Evolutionary conservation across 257 asterid species (phyloP).

Genomic region (Solanum piurae): DNA sequence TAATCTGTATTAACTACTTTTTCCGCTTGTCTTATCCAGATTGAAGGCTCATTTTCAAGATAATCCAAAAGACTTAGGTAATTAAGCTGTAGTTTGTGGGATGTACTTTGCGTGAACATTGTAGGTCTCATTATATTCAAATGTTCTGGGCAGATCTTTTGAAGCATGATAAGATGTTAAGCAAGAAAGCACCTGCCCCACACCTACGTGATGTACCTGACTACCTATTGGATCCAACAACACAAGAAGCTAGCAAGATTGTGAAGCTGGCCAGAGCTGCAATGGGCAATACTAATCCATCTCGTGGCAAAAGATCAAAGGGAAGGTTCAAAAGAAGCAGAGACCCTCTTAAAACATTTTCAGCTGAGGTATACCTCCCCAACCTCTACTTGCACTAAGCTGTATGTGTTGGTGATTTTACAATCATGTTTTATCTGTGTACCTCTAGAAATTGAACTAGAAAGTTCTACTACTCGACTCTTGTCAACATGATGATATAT

Average conservation of each 20-base stretch:
- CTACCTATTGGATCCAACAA: conserved; percentile 79
- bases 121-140: neutral
- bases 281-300: conserved; percentile 50
- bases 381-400: neutral
- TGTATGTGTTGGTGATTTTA: neutral
- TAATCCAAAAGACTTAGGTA: conserved; percentile 88
- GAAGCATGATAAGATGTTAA: conserved; percentile 79
- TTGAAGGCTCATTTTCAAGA: conserved; percentile 94
- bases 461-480: neutral
- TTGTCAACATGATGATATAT: neutral
- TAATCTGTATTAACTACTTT: neutral
- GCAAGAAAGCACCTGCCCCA: conserved; percentile 73
- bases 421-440: neutral
- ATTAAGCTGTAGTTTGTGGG: neutral
- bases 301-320: conserved; percentile 43
- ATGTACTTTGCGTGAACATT: neutral
- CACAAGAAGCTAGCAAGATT: conserved; percentile 94
- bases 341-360: conserved; percentile 76
- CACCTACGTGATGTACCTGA: conserved; percentile 82
- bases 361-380: conserved; percentile 54
- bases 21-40: conserved; percentile 26
- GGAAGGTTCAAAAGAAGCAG: conserved; percentile 57
- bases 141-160: conserved; percentile 49
- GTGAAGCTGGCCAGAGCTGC: conserved; percentile 93
- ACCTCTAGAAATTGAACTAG: neutral